Evolutionary conservation across 2,329 filamentous ascomycete genomes (phyloP), one percentile per base, ranked within the genome.

Genomic region (Chaetomium olivaceum): DNA sequence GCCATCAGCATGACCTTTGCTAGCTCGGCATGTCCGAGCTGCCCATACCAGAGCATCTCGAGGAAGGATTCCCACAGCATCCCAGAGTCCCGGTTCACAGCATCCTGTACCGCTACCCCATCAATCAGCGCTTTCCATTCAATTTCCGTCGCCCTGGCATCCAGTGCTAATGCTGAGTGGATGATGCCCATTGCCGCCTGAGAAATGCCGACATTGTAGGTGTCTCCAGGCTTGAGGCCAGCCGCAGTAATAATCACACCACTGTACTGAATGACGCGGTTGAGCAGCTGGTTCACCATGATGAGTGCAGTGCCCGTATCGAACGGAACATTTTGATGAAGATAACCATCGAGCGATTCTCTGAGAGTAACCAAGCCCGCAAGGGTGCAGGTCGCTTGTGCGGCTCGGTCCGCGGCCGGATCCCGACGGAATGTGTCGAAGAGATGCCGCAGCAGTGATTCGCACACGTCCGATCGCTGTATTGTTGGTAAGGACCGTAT

Each of bases 41-140:
- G 71, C 8, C 87, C 85, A 31, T 86, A 82, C 69, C 87, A 84
- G 58, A 95, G 83, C 29, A 88, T 85, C 58, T 88, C 84, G 56
- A 91, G 82, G 56, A 93, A 89, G 1, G 87, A 84, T 68, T 92
- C 90, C 90, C 93, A 97, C 51, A 97, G 86, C 19, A 87, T 84
- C 19, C 89, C 82, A 0, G 92, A 94, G 64, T 91, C 85, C 21
- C 89, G 87, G 69, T 87, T 86, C 51, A 90, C 78, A 64, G 91
- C 85, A 70, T 88, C 84, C 58, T 90, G 89, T 23, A 92, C 83
- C 52, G 84, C 81, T 52, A 83, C 83, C 23, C 83, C 83, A 9
- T 82, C 80, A 23, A 86, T 81, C 61, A 96, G 85, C 6, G 88
- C 84, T 63, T 86, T 84, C 72, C 87, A 90, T 74, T 93, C 90